A percentile compares a stretch with the other conserved stretches of the same genome.
Evolutionary conservation across 2,329 filamentous ascomycete species (phyloP).

Genomic region (Penicillium sumatraense): DNA sequence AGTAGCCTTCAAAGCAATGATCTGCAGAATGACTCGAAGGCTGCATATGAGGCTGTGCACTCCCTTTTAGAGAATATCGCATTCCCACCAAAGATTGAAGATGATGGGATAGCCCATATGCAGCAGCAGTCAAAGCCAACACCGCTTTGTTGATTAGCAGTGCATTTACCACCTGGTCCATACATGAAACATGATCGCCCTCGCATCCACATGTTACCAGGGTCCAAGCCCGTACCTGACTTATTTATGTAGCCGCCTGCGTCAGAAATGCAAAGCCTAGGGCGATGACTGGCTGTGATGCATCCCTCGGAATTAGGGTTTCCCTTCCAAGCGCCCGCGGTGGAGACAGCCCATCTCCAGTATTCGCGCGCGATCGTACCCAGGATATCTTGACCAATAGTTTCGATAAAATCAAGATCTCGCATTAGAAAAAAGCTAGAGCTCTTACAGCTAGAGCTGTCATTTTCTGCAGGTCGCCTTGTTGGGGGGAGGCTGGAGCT

Average conservation of each 20-base stretch:
- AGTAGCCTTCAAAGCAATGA: too few relatives aligned
- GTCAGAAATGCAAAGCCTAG: slow-evolving; percentile 13
- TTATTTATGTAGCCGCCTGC: slow-evolving; percentile 22
- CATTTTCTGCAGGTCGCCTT: background rate
- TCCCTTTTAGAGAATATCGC: too few relatives aligned
- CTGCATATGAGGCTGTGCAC: too few relatives aligned
- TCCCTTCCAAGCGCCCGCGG: slow-evolving; percentile 33
- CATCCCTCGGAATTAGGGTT: slow-evolving; percentile 14
- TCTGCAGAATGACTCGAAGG: too few relatives aligned
- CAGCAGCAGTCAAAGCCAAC: too few relatives aligned
- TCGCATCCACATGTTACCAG: background rate
- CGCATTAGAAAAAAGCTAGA: background rate
- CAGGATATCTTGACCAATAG: background rate
- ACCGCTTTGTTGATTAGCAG: background rate
- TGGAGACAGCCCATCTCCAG: slow-evolving; percentile 26
- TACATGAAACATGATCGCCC: slow-evolving; percentile 25
- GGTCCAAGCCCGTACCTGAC: background rate
- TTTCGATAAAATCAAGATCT: background rate
- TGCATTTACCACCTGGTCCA: background rate
- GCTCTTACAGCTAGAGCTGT: background rate
- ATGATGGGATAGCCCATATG: too few relatives aligned
- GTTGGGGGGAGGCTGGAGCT: slow-evolving; percentile 1
- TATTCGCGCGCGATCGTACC: background rate
- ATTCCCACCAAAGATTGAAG: too few relatives aligned
- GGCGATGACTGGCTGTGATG: slow-evolving; percentile 33